phyloP scores from a whole-genome alignment of 208 protist genomes.

The Plasmodiophora brassicae region DNA sequence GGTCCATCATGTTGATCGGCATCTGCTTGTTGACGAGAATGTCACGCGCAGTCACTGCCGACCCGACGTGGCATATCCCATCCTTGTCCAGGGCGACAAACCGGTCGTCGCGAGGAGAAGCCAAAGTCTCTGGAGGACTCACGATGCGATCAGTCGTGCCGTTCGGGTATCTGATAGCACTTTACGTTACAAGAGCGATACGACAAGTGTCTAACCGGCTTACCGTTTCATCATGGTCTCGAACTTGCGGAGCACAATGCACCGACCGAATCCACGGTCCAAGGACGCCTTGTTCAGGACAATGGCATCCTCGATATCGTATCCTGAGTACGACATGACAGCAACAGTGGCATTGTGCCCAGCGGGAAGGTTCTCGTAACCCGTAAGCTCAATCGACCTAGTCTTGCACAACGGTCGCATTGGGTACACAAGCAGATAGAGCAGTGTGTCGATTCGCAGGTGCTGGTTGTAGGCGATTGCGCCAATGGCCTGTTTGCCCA shows the following conservation, averaged over 20 bases:
- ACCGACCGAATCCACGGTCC: constrained; percentile 47
- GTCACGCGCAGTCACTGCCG: constrained; percentile 75
- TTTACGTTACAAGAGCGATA: background rate
- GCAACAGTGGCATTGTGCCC: constrained; percentile 98
- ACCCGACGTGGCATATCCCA: constrained; percentile 80
- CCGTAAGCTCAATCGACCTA: constrained; percentile 86
- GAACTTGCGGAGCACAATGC: constrained; percentile 36
- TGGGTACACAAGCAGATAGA: constrained; percentile 95
- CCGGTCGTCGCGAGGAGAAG: background rate
- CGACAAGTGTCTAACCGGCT: background rate
- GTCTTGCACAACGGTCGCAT: constrained; percentile 92
- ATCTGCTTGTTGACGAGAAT: constrained; percentile 88
- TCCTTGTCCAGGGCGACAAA: constrained; percentile 76
- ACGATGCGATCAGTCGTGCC: constrained; percentile 42
- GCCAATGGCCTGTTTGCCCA: constrained; percentile 77
- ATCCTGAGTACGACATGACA: constrained; percentile 98
- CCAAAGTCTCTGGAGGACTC: background rate
- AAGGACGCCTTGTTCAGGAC: constrained; percentile 88
- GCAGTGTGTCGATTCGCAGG: constrained; percentile 93
- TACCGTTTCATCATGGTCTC: constrained; percentile 30
- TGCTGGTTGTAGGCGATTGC: constrained; percentile 69
- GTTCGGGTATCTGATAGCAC: constrained; percentile 56
- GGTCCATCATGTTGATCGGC: constrained; percentile 49
- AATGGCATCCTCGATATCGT: constrained; percentile 99
- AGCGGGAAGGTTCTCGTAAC: constrained; percentile 81